These are phyloP conservation scores for Phytophthora kernoviae DNA, from an alignment of 352 stramenopile species.

Conservation along the genomic window DNA sequence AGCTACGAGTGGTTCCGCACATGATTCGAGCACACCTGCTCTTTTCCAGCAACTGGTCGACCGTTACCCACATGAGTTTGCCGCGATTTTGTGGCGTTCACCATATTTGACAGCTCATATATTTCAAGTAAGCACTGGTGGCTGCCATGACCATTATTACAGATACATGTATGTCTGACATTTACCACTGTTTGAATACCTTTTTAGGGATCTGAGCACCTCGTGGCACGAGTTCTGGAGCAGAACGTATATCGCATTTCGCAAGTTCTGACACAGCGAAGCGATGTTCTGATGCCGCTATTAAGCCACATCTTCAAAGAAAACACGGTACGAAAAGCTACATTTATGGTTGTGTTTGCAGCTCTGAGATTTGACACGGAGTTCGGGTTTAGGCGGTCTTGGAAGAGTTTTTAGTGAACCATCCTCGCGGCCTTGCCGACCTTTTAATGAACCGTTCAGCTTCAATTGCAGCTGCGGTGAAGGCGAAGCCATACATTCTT, in stretches of 20 bases:
- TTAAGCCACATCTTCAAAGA: slow-evolving; percentile 70
- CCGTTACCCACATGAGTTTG: slow-evolving; percentile 54
- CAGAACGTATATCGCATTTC: slow-evolving; percentile 77
- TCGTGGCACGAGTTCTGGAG: slow-evolving; percentile 72
- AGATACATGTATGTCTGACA: neutral
- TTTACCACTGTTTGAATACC: neutral
- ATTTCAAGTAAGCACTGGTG: slow-evolving; percentile 70
- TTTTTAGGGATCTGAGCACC: slow-evolving; percentile 49
- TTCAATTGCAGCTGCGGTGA: slow-evolving; percentile 52
- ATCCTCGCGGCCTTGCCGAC: slow-evolving; percentile 63
- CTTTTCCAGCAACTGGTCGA: slow-evolving; percentile 74
- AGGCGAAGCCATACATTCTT: slow-evolving; percentile 63
- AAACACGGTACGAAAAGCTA: slow-evolving; percentile 42
- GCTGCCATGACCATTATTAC: neutral
- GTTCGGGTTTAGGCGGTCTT: slow-evolving; percentile 40
- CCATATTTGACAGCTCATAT: slow-evolving; percentile 68
- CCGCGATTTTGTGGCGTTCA: slow-evolving; percentile 58
- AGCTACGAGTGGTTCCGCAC: neutral
- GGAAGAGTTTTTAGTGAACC: slow-evolving; percentile 73
- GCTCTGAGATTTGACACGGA: neutral
- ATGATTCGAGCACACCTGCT: slow-evolving; percentile 7
- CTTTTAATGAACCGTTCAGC: slow-evolving; percentile 60
- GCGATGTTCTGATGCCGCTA: slow-evolving; percentile 57
- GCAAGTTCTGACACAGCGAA: slow-evolving; percentile 53
- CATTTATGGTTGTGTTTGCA: neutral